phyloP scores from a whole-genome alignment of 768 basidiomycete species.

The Tylopilus sp. region DNA sequence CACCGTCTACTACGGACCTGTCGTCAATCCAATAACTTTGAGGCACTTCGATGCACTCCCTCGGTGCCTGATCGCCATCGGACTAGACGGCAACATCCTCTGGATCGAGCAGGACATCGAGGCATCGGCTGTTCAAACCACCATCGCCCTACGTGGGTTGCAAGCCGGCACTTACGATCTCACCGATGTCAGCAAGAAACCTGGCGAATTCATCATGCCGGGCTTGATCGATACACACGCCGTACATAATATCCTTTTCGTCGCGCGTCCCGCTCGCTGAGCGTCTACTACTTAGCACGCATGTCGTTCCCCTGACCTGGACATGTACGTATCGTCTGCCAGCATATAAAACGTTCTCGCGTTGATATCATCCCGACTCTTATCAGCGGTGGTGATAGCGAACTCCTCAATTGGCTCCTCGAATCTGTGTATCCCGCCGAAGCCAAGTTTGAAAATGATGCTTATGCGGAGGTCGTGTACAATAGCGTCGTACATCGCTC shows the following conservation, averaged over 20 bases:
- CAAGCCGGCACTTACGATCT: slow-evolving; percentile 31
- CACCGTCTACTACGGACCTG: slow-evolving; percentile 53
- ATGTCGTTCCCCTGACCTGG: slow-evolving; percentile 40
- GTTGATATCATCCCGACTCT: not conserved
- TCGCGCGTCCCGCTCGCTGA: not conserved
- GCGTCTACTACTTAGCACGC: slow-evolving; percentile 17
- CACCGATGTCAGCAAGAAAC: slow-evolving; percentile 31
- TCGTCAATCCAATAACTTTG: slow-evolving; percentile 50
- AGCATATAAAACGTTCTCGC: not conserved
- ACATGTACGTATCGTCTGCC: slow-evolving; percentile 18
- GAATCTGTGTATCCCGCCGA: slow-evolving; percentile 86
- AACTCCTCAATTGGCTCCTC: slow-evolving; percentile 83
- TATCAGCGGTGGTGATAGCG: slow-evolving; percentile 69
- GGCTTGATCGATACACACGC: slow-evolving; percentile 91
- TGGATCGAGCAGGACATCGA: slow-evolving; percentile 68
- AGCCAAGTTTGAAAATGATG: slow-evolving; percentile 59
- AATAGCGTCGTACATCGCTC: slow-evolving; percentile 61
- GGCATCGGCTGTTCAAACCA: slow-evolving; percentile 45
- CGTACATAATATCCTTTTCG: slow-evolving; percentile 44
- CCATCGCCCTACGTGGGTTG: slow-evolving; percentile 48
- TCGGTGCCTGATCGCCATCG: slow-evolving; percentile 53
- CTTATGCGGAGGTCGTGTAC: slow-evolving; percentile 69
- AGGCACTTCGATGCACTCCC: slow-evolving; percentile 45
- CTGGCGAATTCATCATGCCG: slow-evolving; percentile 72
- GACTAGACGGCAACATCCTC: slow-evolving; percentile 50